Percentiles rank a stretch among this genome's conserved stretches.
phyloP scores from a whole-genome alignment of 78 protist genomes.

The Speleostelium caveatum region DNA sequence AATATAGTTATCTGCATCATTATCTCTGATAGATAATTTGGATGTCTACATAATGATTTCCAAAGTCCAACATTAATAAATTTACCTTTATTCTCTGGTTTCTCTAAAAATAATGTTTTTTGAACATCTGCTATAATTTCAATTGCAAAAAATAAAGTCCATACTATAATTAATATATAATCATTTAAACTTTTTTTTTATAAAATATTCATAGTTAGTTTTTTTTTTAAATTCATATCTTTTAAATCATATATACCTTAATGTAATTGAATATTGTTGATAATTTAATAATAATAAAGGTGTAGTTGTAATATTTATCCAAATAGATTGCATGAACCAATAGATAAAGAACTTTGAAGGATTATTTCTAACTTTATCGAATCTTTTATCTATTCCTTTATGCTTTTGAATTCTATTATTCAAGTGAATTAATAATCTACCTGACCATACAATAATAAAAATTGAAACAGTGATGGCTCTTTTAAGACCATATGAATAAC shows the following conservation, averaged over 20 bases:
- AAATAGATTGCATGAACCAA: slow-evolving; percentile 42
- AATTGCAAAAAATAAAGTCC: background rate
- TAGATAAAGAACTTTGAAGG: slow-evolving; percentile 6
- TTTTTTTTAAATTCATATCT: too few species aligned
- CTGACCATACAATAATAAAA: slow-evolving; percentile 6
- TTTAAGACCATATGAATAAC: background rate
- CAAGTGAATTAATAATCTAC: background rate
- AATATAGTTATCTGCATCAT: slow-evolving; percentile 8
- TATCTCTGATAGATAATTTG: slow-evolving; percentile 50
- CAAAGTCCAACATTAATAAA: slow-evolving; percentile 31
- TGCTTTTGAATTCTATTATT: slow-evolving; percentile 21
- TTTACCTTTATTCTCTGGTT: slow-evolving; percentile 8
- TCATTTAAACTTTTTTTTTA: background rate
- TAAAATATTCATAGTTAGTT: background rate
- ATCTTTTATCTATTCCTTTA: slow-evolving; percentile 25
- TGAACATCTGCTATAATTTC: slow-evolving; percentile 34
- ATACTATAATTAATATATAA: background rate
- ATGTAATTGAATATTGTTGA: background rate
- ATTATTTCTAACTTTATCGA: slow-evolving; percentile 33
- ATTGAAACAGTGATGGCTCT: background rate
- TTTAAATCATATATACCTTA: background rate
- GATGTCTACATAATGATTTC: slow-evolving; percentile 40
- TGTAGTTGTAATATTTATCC: background rate
- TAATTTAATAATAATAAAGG: background rate
- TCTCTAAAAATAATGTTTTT: slow-evolving; percentile 3